A percentile compares a stretch with the other conserved stretches of the same genome.
Conservation (phyloP, 139 green algal species). For the Coccomyxa sp. region DNA sequence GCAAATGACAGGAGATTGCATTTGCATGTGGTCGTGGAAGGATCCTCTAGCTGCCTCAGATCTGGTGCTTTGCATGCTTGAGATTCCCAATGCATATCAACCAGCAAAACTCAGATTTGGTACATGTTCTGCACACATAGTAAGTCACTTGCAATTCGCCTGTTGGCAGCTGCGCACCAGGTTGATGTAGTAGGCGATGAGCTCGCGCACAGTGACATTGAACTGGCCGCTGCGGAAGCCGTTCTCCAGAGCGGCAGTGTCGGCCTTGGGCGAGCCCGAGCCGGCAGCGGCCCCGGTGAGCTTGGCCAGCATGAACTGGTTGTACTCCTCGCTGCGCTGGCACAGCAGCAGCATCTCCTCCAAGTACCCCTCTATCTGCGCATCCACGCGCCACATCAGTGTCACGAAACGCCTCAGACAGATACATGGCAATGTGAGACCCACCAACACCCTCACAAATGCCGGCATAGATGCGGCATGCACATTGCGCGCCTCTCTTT, state of each 20-base stretch:
- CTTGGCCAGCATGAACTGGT: conserved; percentile 68
- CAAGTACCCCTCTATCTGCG: conserved; percentile 62
- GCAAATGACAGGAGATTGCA: background rate
- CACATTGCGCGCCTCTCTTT: background rate
- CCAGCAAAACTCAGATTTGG: background rate
- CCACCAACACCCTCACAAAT: background rate
- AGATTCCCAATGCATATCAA: background rate
- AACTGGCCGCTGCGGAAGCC: conserved; percentile 45
- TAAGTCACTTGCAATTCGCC: background rate
- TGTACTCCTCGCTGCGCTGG: conserved; percentile 88
- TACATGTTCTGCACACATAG: background rate
- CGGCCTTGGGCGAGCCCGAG: conserved; percentile 21
- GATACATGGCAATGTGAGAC: background rate
- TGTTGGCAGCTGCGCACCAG: conserved; percentile 32
- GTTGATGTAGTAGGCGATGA: conserved; percentile 79
- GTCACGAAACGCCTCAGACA: background rate
- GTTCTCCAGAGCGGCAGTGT: conserved; percentile 36
- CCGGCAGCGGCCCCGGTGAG: conserved; percentile 57
- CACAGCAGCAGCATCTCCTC: conserved; percentile 81
- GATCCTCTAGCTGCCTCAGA: background rate
- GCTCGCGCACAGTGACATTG: conserved; percentile 65
- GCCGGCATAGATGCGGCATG: background rate
- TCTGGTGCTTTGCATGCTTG: background rate
- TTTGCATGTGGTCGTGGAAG: background rate
- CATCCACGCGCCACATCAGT: background rate